phyloP scores from a whole-genome alignment of 73 alveolate species.

The Uronychia binucleata region DNA sequence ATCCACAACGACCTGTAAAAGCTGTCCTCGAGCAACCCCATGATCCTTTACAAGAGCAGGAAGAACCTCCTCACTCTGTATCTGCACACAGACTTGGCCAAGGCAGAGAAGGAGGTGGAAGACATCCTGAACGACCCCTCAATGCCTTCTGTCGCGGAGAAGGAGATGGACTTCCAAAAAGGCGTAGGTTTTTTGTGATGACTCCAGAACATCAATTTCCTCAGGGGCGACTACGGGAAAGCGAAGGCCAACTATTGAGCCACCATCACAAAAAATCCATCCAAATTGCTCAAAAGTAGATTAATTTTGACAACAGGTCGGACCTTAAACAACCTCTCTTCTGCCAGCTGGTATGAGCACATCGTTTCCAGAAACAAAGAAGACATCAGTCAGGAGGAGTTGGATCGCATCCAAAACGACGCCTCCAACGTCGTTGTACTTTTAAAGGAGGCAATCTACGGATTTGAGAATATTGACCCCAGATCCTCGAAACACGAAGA shows the following conservation, averaged over 20 bases:
- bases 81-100: conserved; percentile 35
- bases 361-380: not conserved
- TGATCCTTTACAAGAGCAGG: conserved; percentile 5
- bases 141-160: conserved; percentile 4
- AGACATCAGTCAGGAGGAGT: not conserved
- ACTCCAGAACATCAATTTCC: conserved; percentile 24
- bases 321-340: conserved; percentile 44
- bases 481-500: not conserved
- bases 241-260: conserved; percentile 25
- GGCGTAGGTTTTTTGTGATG: conserved; percentile 28
- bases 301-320: not conserved
- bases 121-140: conserved; percentile 8
- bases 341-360: conserved; percentile 21
- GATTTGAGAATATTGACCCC: conserved; percentile 18
- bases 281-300: conserved; percentile 10
- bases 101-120: conserved; percentile 16
- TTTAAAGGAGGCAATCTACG: conserved; percentile 38
- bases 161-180: conserved; percentile 12
- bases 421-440: not conserved
- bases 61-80: conserved; percentile 37
- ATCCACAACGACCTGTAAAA: conserved; percentile 11
- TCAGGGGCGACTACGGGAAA: conserved; percentile 12
- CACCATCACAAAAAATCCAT: conserved; percentile 15
- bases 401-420: conserved; percentile 11
- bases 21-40: conserved; percentile 26